Percentiles rank a stretch among this genome's conserved stretches.
These are phyloP conservation scores for Hortiboletus campestris DNA, from an alignment of 768 basidiomycete species.

Conservation along the genomic window DNA sequence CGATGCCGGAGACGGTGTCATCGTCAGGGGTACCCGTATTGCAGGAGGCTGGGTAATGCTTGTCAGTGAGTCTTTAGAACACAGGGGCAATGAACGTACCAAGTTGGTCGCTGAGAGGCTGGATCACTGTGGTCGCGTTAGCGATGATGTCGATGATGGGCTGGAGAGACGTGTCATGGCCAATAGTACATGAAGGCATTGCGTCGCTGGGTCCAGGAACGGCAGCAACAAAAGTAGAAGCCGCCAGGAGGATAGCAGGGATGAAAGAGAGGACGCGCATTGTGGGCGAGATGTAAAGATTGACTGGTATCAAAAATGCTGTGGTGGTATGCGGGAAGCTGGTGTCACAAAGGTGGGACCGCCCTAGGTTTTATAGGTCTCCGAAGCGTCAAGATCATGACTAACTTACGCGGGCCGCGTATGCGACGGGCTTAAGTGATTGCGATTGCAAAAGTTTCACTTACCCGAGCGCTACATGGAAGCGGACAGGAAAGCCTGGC, in stretches of 20 bases:
- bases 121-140: not conserved
- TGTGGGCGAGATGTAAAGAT: conserved; percentile 12
- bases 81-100: not conserved
- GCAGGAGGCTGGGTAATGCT: not conserved
- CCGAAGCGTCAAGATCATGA: not conserved
- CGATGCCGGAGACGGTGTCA: not conserved
- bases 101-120: not conserved
- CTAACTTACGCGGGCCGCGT: not conserved
- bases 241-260: conserved; percentile 17
- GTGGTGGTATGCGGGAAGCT: not conserved
- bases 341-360: too few relatives aligned
- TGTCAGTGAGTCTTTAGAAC: rapidly evolving
- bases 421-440: too few relatives aligned
- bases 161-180: not conserved
- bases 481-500: too few relatives aligned
- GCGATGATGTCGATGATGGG: conserved; percentile 1
- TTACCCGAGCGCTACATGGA: too few relatives aligned
- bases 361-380: conserved; percentile 4
- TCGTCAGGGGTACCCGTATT: not conserved
- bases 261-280: conserved; percentile 29
- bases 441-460: too few relatives aligned
- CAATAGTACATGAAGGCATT: not conserved
- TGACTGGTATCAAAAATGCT: conserved; percentile 3
- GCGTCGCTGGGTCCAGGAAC: not conserved
- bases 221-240: conserved; percentile 18